Conservation (phyloP, 2,329 filamentous ascomycete genomes). For the Peltaster fructicola region DNA sequence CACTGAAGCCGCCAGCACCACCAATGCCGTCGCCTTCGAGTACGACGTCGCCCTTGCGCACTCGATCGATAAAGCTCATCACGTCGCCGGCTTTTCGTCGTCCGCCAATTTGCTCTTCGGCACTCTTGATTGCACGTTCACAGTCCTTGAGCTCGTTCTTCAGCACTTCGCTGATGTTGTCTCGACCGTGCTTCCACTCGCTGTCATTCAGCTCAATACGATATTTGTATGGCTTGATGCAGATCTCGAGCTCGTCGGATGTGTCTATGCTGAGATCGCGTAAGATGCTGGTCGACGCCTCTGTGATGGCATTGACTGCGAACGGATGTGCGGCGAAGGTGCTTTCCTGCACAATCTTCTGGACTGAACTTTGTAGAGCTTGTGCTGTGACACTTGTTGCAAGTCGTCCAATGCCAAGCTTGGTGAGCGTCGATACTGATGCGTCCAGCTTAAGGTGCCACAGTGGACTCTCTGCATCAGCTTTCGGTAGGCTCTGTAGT, state of each 20-base stretch:
- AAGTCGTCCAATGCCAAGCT: conserved; percentile 79
- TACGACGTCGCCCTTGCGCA: conserved; percentile 66
- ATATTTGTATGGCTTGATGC: conserved; percentile 97
- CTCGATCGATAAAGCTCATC: conserved; percentile 76
- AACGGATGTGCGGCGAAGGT: conserved; percentile 84
- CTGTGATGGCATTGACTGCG: conserved; percentile 78
- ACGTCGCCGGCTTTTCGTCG: conserved; percentile 77
- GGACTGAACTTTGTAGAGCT: conserved; percentile 70
- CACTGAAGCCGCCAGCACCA: conserved; percentile 85
- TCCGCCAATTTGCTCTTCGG: conserved; percentile 66
- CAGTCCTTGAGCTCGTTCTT: conserved; percentile 76
- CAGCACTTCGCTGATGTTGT: conserved; percentile 64
- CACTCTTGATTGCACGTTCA: conserved; percentile 54
- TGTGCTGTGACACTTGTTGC: conserved; percentile 83
- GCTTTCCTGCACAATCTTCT: conserved; percentile 58
- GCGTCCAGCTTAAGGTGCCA: conserved; percentile 93
- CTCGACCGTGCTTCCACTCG: conserved; percentile 73
- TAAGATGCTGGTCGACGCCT: conserved; percentile 75
- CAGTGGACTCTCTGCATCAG: conserved; percentile 67
- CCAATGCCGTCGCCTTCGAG: conserved; percentile 65
- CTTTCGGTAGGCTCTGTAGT: conserved; percentile 57
- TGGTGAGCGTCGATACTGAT: conserved; percentile 76
- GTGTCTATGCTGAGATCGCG: conserved; percentile 95
- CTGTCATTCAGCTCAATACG: conserved; percentile 85
- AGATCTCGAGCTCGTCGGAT: conserved; percentile 94